phyloP scores from a whole-genome alignment of 2,329 filamentous ascomycete species.

The Paraphoma sp. region DNA sequence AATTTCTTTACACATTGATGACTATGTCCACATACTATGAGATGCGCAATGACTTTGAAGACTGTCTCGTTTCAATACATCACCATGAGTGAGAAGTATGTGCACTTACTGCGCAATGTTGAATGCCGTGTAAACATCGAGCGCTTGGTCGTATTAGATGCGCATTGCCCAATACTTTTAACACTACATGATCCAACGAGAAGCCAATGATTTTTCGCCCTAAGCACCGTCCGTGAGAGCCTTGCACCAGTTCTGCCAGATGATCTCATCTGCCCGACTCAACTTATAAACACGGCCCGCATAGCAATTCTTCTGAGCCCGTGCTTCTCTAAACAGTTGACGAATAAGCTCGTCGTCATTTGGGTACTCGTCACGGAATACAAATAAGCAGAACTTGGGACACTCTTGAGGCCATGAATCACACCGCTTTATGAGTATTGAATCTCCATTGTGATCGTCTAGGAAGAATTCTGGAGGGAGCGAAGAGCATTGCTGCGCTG shows the following conservation, averaged over 20 bases:
- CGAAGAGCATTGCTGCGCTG: too few species aligned
- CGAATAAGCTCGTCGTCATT: background rate
- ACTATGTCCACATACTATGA: background rate
- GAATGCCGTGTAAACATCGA: too few species aligned
- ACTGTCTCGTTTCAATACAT: too few species aligned
- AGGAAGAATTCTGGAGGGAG: too few species aligned
- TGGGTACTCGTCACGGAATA: background rate
- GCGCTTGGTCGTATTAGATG: too few species aligned
- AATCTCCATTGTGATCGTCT: constrained; percentile 4
- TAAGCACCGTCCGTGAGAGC: background rate
- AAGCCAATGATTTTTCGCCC: too few species aligned
- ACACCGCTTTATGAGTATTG: constrained; percentile 4
- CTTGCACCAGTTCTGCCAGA: background rate
- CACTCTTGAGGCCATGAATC: background rate
- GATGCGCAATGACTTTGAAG: too few species aligned
- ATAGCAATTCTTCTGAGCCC: background rate
- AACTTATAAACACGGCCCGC: background rate
- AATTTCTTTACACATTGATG: background rate
- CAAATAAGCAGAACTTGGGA: constrained; percentile 10
- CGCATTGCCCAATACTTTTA: too few species aligned
- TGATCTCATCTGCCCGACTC: background rate
- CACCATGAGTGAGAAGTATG: too few species aligned
- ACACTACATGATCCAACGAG: too few species aligned
- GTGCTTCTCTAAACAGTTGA: background rate
- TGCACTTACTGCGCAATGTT: too few species aligned